Evolutionary conservation across 2,329 filamentous ascomycete species (phyloP).

Genomic region (Alternaria sp.): DNA sequence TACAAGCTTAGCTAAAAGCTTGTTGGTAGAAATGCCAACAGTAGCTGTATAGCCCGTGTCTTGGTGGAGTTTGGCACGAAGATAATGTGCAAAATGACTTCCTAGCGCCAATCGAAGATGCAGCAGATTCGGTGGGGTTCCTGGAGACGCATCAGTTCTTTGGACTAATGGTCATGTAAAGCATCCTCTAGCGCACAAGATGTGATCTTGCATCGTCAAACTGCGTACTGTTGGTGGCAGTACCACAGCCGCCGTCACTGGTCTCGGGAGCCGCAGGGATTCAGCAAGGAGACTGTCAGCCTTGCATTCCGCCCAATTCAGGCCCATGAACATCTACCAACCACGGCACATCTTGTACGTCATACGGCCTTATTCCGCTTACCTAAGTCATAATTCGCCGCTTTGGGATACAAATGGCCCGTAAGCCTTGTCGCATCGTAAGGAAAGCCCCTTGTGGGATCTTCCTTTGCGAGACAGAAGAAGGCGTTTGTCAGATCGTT

Average conservation of each 20-base stretch:
- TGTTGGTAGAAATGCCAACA: slow-evolving; percentile 87
- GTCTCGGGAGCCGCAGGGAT: slow-evolving; percentile 1
- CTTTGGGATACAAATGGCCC: slow-evolving; percentile 68
- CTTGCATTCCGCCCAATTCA: neutral
- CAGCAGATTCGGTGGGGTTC: slow-evolving; percentile 50
- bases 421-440: slow-evolving; percentile 76
- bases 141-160: slow-evolving; percentile 30
- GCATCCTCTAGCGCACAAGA: slow-evolving; percentile 6
- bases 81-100: slow-evolving; percentile 79
- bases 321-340: neutral
- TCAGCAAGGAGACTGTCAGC: slow-evolving; percentile 13
- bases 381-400: slow-evolving; percentile 26
- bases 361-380: slow-evolving; percentile 21
- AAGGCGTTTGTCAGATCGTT: slow-evolving; percentile 74
- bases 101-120: slow-evolving; percentile 73
- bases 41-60: slow-evolving; percentile 87
- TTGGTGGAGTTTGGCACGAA: slow-evolving; percentile 76
- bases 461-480: slow-evolving; percentile 76
- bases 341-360: slow-evolving; percentile 17
- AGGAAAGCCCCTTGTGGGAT: slow-evolving; percentile 81
- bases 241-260: neutral
- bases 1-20: slow-evolving; percentile 84
- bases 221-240: slow-evolving; percentile 8
- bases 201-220: neutral
- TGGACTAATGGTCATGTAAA: neutral